Base-by-base conservation (phyloP, 192 early-diverging fungal species). In the Gonapodya sp. region DNA sequence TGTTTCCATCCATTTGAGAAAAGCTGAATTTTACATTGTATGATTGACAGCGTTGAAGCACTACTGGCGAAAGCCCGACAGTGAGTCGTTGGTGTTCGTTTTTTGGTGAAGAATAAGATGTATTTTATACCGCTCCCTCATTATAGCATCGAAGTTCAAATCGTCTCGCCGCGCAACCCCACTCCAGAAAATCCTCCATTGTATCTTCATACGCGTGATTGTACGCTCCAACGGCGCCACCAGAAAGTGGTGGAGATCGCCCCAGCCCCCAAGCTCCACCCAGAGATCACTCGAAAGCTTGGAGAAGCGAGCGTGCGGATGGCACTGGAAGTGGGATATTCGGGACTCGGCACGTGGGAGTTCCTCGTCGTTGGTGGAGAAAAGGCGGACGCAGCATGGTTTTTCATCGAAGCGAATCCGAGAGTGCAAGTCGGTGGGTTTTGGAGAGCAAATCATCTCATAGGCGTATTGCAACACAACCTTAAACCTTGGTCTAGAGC, bases 221-320 rank as follows among this genome's bases (percentile, higher is more conserved):
- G 97, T 85, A 93, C 92, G 73, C 93, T 97, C 35, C 97, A 98
- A 85, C 86, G 97, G 32, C 91, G 97, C 78, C 94, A 97, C 87
- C 97, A 98, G 86, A 98, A 98, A 87, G 89, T 97, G 36, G 87
- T 98, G 36, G 97, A 98, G 86, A 95, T 96, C 84, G 97, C 97
- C 30, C 97, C 97, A 35, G 95, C 95, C 8, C 75, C 75, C 75
- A 77, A 32, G 8, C 75, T 77, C 8, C 30, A 77, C 34, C 75
- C 75, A 16, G 8, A 2, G 18, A 34, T 77, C 75, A 2, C 75
- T 33, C 8, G 34, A 2, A 33, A 2, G 31, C 75, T 77, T 16
- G 75, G 34, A 16, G 31, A 77, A 33, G 75, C 75, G 8, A 77
- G 30, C 75, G 75, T 77, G 75, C 16, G 34, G 2, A 77, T 77